These are phyloP conservation scores for Phycomyces nitens DNA, from an alignment of 192 early-diverging fungal species.

Conservation along the genomic window DNA sequence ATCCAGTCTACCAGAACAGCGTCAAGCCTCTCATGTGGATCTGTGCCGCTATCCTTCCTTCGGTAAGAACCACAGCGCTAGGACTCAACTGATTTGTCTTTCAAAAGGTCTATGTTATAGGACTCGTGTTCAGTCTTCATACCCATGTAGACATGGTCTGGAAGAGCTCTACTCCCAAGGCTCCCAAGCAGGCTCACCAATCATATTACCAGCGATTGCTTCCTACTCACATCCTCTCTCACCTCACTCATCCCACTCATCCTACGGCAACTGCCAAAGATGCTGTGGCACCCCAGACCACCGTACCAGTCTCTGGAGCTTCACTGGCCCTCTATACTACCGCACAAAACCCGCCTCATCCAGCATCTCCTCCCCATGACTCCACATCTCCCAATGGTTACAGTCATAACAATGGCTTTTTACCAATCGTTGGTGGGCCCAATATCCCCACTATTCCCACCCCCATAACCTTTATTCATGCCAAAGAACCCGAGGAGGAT, in stretches of 20 bases:
- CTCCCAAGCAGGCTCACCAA: background rate
- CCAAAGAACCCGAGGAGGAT: conserved; percentile 54
- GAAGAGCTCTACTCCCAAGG: conserved; percentile 50
- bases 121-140: conserved; percentile 88
- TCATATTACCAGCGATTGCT: conserved; percentile 43
- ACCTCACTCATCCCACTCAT: conserved; percentile 38
- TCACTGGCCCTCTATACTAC: too few relatives aligned
- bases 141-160: conserved; percentile 83
- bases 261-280: background rate
- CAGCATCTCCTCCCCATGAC: too few relatives aligned
- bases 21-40: conserved; percentile 86
- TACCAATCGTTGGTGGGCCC: conserved; percentile 19
- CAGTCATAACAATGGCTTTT: conserved; percentile 13
- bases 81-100: background rate
- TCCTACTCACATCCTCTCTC: conserved; percentile 46
- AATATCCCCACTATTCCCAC: conserved; percentile 13
- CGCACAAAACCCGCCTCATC: too few relatives aligned
- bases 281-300: background rate
- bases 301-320: background rate
- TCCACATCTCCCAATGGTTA: too few relatives aligned
- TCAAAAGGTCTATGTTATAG: conserved; percentile 76
- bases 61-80: conserved; percentile 33
- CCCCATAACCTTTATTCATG: conserved; percentile 25
- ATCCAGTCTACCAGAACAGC: conserved; percentile 74
- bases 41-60: conserved; percentile 72